Percentiles rank a stretch among this genome's conserved stretches.
Evolutionary conservation across 1,284 basidiomycete species (phyloP).

Genomic region (Pseudozyma sp.): DNA sequence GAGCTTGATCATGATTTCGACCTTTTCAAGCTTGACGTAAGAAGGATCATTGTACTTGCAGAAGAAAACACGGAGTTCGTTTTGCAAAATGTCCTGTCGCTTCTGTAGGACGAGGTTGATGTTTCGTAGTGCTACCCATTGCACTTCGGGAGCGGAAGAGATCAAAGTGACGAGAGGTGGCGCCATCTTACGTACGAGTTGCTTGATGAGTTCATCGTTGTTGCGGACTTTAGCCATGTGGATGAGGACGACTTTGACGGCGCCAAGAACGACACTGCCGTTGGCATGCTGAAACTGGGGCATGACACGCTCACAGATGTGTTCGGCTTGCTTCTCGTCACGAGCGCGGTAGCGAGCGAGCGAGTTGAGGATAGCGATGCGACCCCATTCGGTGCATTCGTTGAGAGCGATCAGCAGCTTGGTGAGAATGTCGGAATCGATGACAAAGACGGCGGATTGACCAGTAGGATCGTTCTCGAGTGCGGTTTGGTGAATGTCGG

Average conservation of each 20-base stretch:
- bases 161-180: conserved; percentile 83
- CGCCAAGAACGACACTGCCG: conserved; percentile 91
- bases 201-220: conserved; percentile 86
- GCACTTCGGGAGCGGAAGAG: conserved; percentile 77
- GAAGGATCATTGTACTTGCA: conserved; percentile 99
- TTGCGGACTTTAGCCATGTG: conserved; percentile 71
- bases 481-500: conserved; percentile 82
- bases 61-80: conserved; percentile 98
- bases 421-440: conserved; percentile 83
- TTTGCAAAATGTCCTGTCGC: conserved; percentile 85
- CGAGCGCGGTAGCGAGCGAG: conserved; percentile 83
- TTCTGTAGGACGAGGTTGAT: conserved; percentile 96
- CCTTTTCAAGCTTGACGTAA: conserved; percentile 97
- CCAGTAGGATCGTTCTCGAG: conserved; percentile 52
- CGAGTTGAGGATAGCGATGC: conserved; percentile 89
- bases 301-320: conserved; percentile 97
- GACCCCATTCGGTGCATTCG: conserved; percentile 98
- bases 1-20: conserved; percentile 97
- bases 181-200: conserved; percentile 94
- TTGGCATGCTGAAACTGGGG: conserved; percentile 99
- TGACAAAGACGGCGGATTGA: conserved; percentile 77
- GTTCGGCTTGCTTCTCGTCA: conserved; percentile 90
- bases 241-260: conserved; percentile 95
- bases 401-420: conserved; percentile 95
- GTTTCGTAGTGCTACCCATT: conserved; percentile 96